Conservation (phyloP, 202 grass and related monocot species). For the Tripidium arundinaceum region DNA sequence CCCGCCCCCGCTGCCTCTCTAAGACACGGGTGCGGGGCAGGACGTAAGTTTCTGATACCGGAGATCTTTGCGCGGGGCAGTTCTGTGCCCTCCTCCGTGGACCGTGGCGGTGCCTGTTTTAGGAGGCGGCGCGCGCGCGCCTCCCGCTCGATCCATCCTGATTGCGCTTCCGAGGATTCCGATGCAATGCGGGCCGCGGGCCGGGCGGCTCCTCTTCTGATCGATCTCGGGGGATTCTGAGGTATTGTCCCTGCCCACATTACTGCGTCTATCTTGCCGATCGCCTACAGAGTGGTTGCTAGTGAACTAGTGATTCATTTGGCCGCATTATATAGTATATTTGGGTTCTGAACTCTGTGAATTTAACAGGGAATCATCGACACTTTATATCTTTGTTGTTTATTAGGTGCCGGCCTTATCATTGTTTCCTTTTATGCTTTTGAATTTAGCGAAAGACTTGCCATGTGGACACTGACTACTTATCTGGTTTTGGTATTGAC, state of each 20-base stretch:
- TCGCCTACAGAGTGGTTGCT: background rate
- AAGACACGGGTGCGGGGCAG: conserved; percentile 27
- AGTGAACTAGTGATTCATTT: background rate
- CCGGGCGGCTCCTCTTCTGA: background rate
- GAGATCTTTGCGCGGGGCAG: no score
- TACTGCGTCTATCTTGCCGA: conserved; percentile 17
- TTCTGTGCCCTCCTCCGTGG: background rate
- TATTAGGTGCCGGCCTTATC: no score
- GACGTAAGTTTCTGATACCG: conserved; percentile 9
- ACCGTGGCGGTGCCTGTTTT: background rate
- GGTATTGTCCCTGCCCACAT: background rate
- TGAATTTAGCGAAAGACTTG: conserved; percentile 12
- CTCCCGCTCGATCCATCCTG: conserved; percentile 16
- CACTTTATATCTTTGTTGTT: background rate
- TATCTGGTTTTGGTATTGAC: background rate
- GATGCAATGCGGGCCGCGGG: background rate
- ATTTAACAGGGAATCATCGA: background rate
- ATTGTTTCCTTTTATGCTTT: conserved; percentile 24
- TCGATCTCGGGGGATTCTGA: background rate
- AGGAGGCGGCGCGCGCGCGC: background rate
- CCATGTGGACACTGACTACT: background rate
- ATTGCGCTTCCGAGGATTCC: background rate
- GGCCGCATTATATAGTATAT: background rate
- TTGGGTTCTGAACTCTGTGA: background rate
- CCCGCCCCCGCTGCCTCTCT: conserved; percentile 20